A percentile compares a stretch with the other conserved stretches of the same genome.
Conservation (phyloP, 2,329 filamentous ascomycete species). For the Coniosporium tulheliwenetii region DNA sequence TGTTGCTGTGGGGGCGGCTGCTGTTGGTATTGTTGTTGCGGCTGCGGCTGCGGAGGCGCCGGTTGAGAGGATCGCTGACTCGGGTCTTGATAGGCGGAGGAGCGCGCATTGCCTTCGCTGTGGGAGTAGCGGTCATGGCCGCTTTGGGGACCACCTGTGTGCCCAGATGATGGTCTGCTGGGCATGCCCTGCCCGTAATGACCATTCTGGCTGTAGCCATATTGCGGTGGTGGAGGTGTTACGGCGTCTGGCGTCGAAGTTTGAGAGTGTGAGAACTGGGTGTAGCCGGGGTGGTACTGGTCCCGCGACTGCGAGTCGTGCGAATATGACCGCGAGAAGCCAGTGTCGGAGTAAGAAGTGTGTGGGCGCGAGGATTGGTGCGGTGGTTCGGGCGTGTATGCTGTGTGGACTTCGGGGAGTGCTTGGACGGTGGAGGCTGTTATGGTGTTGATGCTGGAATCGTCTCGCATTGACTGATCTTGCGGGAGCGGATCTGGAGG, state of each 20-base stretch:
- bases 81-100: conserved; percentile 30
- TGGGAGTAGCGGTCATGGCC: conserved; percentile 19
- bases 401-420: no score
- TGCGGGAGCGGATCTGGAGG: no score
- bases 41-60: conserved; percentile 13
- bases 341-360: conserved; percentile 37
- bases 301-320: conserved; percentile 22
- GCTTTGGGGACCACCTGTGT: conserved; percentile 20
- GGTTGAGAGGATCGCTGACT: conserved; percentile 17
- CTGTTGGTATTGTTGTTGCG: conserved; percentile 1
- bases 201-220: conserved; percentile 17
- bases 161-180: conserved; percentile 32
- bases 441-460: no score
- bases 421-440: no score
- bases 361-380: conserved; percentile 25
- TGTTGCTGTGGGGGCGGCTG: conserved; percentile 26
- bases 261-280: no score
- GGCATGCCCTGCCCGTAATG: conserved; percentile 12
- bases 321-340: conserved; percentile 26
- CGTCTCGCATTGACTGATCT: no score
- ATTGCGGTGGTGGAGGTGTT: conserved; percentile 19
- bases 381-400: no score
- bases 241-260: conserved; percentile 15
- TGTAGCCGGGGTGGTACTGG: conserved; percentile 17
- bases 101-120: conserved; percentile 23